A percentile compares a stretch with the other conserved stretches of the same genome.
phyloP scores from a whole-genome alignment of 306 rosid species.

The Citrullus amarus region DNA sequence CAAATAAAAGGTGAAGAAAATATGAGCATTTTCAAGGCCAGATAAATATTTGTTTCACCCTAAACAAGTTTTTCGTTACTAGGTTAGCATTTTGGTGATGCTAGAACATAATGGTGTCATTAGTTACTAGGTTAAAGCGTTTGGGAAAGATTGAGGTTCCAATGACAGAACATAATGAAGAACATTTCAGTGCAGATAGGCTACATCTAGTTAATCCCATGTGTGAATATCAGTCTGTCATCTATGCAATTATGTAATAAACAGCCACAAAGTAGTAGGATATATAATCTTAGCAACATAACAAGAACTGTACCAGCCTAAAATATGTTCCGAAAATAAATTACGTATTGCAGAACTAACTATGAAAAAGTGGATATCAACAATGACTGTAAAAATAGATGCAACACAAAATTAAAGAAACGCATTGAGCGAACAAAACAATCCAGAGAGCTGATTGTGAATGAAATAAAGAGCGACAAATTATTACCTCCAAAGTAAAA shows the following conservation, averaged over 20 bases:
- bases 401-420: background rate
- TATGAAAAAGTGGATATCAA: background rate
- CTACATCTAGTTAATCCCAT: background rate
- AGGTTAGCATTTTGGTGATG: background rate
- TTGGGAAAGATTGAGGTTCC: background rate
- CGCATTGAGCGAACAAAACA: background rate
- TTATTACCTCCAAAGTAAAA: conserved; percentile 49
- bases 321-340: background rate
- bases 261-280: background rate
- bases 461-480: background rate
- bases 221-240: background rate
- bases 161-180: background rate
- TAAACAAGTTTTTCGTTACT: background rate
- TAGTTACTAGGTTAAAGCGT: background rate
- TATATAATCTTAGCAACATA: background rate
- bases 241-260: background rate
- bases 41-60: background rate
- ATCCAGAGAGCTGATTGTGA: background rate
- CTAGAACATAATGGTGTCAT: background rate
- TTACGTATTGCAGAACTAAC: background rate
- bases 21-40: background rate
- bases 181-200: background rate
- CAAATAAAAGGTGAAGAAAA: background rate
- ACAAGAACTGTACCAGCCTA: background rate
- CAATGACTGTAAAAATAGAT: background rate